Percentiles rank a stretch among this genome's conserved stretches.
Evolutionary conservation across 495 filamentous ascomycete genomes (phyloP).

Genomic region (Aspergillus carlsbadensis): DNA sequence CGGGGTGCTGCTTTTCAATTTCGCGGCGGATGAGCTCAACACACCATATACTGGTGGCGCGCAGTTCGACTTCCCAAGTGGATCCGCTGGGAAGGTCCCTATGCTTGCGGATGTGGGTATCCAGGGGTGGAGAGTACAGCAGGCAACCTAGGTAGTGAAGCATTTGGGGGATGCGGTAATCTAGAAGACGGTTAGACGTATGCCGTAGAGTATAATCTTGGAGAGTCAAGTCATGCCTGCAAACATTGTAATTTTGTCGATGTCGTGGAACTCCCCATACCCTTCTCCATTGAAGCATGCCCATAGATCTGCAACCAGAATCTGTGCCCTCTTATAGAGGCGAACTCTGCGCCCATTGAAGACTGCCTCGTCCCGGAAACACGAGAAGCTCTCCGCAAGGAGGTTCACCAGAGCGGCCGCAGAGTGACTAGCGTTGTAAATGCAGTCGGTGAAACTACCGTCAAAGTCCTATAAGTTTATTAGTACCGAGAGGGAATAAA

Average conservation of each 20-base stretch:
- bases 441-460: constrained; percentile 69
- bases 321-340: constrained; percentile 91
- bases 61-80: constrained; percentile 82
- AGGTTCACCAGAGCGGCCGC: constrained; percentile 82
- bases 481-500: background rate
- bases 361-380: constrained; percentile 76
- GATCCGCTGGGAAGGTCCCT: constrained; percentile 68
- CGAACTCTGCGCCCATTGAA: constrained; percentile 76
- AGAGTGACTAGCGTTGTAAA: constrained; percentile 73
- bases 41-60: constrained; percentile 90
- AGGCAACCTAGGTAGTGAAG: constrained; percentile 81
- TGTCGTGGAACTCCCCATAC: constrained; percentile 85
- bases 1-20: constrained; percentile 71
- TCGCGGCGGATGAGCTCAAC: constrained; percentile 86
- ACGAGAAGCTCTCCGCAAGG: constrained; percentile 74
- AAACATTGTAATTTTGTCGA: constrained; percentile 96
- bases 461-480: constrained; percentile 62
- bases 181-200: constrained; percentile 32
- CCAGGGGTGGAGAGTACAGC: constrained; percentile 75
- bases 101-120: constrained; percentile 60
- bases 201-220: background rate
- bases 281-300: constrained; percentile 82
- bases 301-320: constrained; percentile 93
- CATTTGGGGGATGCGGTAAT: constrained; percentile 96
- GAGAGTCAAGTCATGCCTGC: constrained; percentile 50